phyloP scores from a whole-genome alignment of 73 alveolate genomes.

The Loxodes magnus region DNA sequence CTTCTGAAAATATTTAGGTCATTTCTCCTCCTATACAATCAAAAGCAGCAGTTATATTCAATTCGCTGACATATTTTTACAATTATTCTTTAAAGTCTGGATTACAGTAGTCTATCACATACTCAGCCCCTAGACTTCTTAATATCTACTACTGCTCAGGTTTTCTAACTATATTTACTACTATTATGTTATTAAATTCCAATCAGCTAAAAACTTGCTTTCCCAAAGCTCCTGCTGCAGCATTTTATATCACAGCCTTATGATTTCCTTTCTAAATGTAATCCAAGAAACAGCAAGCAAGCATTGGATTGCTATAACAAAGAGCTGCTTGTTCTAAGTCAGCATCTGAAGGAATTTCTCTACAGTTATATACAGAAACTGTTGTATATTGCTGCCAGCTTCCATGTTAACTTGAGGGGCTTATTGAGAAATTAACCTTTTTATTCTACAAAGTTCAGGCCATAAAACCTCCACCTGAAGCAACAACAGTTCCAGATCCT shows the following conservation, averaged over 20 bases:
- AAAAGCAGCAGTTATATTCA: constrained; percentile 50
- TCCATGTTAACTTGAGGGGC: background rate
- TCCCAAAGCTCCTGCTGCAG: constrained; percentile 69
- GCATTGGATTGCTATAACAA: constrained; percentile 9
- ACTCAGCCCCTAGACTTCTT: constrained; percentile 41
- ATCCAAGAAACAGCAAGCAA: background rate
- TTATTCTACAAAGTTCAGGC: constrained; percentile 75
- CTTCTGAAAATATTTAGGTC: constrained; percentile 35
- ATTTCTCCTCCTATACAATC: constrained; percentile 67
- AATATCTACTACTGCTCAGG: constrained; percentile 47
- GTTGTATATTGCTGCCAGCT: constrained; percentile 19
- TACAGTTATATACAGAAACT: constrained; percentile 2
- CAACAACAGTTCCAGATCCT: constrained; percentile 64
- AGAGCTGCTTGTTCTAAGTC: background rate
- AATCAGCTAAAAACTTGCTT: constrained; percentile 45
- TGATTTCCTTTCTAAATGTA: constrained; percentile 5
- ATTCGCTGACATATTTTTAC: constrained; percentile 22
- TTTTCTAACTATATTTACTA: constrained; percentile 65
- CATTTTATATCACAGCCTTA: constrained; percentile 54
- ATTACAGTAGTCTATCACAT: constrained; percentile 26
- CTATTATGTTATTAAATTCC: constrained; percentile 28
- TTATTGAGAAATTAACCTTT: constrained; percentile 60
- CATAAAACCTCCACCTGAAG: constrained; percentile 72
- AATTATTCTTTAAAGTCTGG: constrained; percentile 32
- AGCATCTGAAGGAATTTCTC: constrained; percentile 5